A percentile compares a stretch with the other conserved stretches of the same genome.
Evolutionary conservation across 208 protist genomes (phyloP).

Genomic region (Crithidia brevicula): DNA sequence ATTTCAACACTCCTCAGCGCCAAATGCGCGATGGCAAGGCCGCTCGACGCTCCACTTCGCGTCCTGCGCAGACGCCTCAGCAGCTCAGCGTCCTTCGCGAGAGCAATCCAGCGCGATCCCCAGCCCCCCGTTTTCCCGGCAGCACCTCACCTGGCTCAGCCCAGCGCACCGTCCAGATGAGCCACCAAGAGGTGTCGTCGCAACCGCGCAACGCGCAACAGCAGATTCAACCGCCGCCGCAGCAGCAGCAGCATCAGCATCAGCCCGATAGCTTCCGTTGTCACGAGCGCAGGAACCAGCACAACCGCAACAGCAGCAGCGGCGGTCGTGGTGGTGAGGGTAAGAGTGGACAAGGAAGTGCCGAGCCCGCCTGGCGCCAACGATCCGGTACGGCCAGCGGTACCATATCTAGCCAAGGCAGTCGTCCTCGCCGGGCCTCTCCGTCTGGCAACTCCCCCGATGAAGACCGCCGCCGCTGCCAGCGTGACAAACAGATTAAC

Average conservation of each 20-base stretch:
- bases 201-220: background rate
- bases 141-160: background rate
- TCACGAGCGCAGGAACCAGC: background rate
- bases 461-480: constrained; percentile 59
- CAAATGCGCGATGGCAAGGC: background rate
- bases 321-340: background rate
- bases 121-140: constrained; percentile 9
- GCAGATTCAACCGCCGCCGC: background rate
- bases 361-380: background rate
- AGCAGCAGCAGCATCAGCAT: constrained; percentile 1
- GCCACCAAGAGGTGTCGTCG: background rate
- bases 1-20: constrained; percentile 1
- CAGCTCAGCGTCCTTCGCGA: constrained; percentile 1
- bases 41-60: background rate
- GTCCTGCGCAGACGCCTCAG: background rate
- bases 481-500: constrained; percentile 83
- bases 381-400: background rate
- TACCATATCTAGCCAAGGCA: background rate
- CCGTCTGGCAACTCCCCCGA: constrained; percentile 59
- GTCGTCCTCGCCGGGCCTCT: constrained; percentile 5
- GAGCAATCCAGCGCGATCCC: constrained; percentile 9
- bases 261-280: background rate
- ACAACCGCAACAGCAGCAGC: background rate
- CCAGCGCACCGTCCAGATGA: background rate
- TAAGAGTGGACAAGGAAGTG: background rate